Base-by-base conservation (phyloP, 2,329 filamentous ascomycete genomes). In the Cercospora sp. region DNA sequence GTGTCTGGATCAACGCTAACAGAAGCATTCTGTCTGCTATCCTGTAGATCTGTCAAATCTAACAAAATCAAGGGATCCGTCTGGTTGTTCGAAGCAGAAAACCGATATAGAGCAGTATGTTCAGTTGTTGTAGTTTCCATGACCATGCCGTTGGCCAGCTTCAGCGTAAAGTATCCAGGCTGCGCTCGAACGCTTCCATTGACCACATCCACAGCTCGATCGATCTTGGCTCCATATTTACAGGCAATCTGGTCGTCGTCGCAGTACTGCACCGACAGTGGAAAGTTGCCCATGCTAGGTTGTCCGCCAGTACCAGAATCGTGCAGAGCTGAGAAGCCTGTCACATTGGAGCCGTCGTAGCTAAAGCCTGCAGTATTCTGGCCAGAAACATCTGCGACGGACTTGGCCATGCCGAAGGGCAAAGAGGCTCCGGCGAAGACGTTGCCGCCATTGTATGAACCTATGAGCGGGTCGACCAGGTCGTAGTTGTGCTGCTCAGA, bases 41-140 rank as follows among this genome's bases (percentile, higher is more conserved):
- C 79, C 69, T 81, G 82, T 3, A 90, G 78, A 73, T 90, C 88
- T 0, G 83, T 84, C 53, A 90, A 76, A 71, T 90, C 88, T 2
- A 89, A 73, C 64, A 89, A 76, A 20, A 90, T 77, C 8, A 89
- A 71, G 1, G 88, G 88, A 67, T 82, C 82, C 31, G 78, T 74
- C 16, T 76, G 75, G 5, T 74, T 76, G 23, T 74, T 69, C 9
- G 75, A 74, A 42, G 89, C 2, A 26, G 81, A 81, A 74, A 90
- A 90, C 5, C 82, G 81, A 72, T 88, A 90, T 5, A 90, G 79
- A 1, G 86, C 85, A 5, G 87, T 82, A 69, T 85, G 87, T 68
- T 86, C 81, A 0, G 87, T 83, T 2, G 84, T 81, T 0, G 87
- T 87, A 82, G 89, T 89, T 75, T 89, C 86, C 2, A 85, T 85